Conservation (phyloP, 345 rosid species). For the Sonneratia caseolaris region DNA sequence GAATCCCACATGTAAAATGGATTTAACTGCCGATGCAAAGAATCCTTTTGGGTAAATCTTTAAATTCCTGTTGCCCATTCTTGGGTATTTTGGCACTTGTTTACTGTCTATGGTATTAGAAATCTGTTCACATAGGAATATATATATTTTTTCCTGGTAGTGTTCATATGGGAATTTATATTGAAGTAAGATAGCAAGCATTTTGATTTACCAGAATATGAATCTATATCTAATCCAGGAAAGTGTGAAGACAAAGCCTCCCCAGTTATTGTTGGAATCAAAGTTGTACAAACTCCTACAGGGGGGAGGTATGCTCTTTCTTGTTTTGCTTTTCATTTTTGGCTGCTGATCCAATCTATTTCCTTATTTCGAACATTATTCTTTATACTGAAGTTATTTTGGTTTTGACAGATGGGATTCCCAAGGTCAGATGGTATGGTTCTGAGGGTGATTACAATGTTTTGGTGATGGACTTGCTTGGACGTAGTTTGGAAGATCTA, state of each 20-base stretch:
- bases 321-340: too few relatives aligned
- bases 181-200: background rate
- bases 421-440: constrained; percentile 84
- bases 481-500: constrained; percentile 94
- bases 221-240: constrained; percentile 39
- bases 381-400: background rate
- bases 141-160: too few relatives aligned
- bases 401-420: constrained; percentile 71
- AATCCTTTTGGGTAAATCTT: background rate
- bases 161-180: background rate
- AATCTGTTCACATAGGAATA: background rate
- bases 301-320: constrained; percentile 67
- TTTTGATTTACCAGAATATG: background rate
- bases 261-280: constrained; percentile 87
- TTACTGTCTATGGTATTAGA: background rate
- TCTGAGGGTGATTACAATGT: constrained; percentile 89
- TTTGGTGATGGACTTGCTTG: constrained; percentile 91
- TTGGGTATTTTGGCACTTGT: background rate
- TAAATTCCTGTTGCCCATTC: background rate
- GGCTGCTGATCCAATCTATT: background rate
- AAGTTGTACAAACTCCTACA: constrained; percentile 77
- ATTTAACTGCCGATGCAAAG: background rate
- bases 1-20: background rate
- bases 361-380: background rate
- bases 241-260: constrained; percentile 89